Base-by-base conservation (phyloP, 345 rosid genomes). In the Reutealis trisperma region DNA sequence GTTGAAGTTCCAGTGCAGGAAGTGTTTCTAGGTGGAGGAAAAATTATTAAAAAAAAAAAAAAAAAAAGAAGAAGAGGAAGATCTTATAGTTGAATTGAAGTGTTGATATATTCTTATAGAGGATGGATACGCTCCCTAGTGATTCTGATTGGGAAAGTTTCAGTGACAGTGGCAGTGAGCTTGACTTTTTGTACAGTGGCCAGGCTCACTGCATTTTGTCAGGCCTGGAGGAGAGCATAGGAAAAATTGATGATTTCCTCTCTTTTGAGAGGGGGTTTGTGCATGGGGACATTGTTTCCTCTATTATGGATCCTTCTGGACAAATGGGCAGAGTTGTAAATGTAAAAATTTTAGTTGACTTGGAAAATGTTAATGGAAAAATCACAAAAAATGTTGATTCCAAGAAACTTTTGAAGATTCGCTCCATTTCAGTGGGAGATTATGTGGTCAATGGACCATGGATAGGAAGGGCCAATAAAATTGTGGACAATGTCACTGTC, bases 131-230 rank as follows among this genome's bases (percentile, higher is more conserved):
- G 78, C 71, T 84, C 44, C 82, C 80, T 11, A 75, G 88, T 51
- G 99, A 90, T 76, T 91, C 90, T 79, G 99, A 92, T 69, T 96
- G 98, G 98, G 99, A 96, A 27, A 90, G 85, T 81, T 85, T 75
- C 76, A 95, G 99, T 73, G 98, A 89, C 75, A 89, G 94, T 76
- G 85, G 88, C 81, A 91, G 97, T 71, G 99, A 86, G 77, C 85
- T 81, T 14, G 90, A 90, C 22, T 82, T 86, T 74, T 71, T 84
- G 45, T 93, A 84, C 37, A 85, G 87, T 7, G 93, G 93, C 61
- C 88, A 63, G 22, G 98, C 99, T 67, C 82, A 75, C 49, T 81
- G 77, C 88, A 90, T 96, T 59, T 86, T 96, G 82, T 90, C 94
- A 71, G 87, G 89, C 86, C 90, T 93, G 77, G 93, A 90, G 77